Conservation (phyloP, 2,329 filamentous ascomycete species). For the Colletotrichum acutatum region DNA sequence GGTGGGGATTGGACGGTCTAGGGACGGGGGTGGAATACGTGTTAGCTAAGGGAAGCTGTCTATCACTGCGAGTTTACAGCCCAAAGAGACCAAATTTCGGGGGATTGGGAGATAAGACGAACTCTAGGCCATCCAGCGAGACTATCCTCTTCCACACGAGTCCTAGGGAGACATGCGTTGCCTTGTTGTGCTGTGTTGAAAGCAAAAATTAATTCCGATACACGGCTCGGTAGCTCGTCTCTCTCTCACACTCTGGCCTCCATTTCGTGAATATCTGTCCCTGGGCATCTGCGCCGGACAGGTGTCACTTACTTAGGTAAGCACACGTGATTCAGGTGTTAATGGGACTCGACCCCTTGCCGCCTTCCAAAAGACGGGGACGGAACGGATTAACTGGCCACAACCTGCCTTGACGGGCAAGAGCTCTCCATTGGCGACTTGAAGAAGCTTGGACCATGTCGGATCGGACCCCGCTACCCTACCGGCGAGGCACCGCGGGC, state of each 20-base stretch:
- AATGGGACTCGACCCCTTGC: conserved; percentile 9
- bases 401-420: neutral
- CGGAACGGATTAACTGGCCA: conserved; percentile 34
- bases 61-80: conserved; percentile 1
- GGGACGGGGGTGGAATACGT: conserved; percentile 34
- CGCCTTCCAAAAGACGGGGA: neutral
- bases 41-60: conserved; percentile 34
- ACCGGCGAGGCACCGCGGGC: neutral
- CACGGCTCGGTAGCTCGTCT: conserved; percentile 34
- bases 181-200: conserved; percentile 40
- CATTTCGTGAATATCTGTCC: conserved; percentile 50
- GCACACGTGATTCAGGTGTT: conserved; percentile 45
- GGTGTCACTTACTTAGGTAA: conserved; percentile 51
- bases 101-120: neutral
- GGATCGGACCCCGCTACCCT: conserved; percentile 11
- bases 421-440: conserved; percentile 21
- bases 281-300: conserved; percentile 48
- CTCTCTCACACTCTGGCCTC: conserved; percentile 37
- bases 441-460: conserved; percentile 9
- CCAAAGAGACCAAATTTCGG: neutral
- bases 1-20: conserved; percentile 36
- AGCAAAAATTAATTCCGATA: conserved; percentile 20
- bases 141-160: conserved; percentile 26
- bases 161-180: conserved; percentile 14
- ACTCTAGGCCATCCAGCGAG: conserved; percentile 27